A percentile compares a stretch with the other conserved stretches of the same genome.
These are phyloP conservation scores for Epicoccum sorghinum DNA, from an alignment of 2,329 filamentous ascomycete genomes.

Conservation along the genomic window DNA sequence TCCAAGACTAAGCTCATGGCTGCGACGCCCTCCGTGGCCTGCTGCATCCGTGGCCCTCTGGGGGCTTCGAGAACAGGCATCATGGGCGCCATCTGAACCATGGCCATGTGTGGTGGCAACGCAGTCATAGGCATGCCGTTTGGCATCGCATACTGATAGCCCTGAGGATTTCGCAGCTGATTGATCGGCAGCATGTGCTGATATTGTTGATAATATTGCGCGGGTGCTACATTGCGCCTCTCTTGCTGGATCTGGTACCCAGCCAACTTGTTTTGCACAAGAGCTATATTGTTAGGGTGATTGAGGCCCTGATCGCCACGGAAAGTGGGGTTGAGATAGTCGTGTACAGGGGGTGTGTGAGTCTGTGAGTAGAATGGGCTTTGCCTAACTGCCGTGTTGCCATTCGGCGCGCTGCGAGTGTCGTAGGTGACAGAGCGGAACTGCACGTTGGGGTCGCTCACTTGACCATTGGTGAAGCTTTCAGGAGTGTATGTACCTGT, in stretches of 20 bases:
- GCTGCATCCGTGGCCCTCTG: slow-evolving; percentile 57
- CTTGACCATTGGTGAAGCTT: slow-evolving; percentile 39
- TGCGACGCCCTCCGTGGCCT: slow-evolving; percentile 58
- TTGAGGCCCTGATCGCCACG: slow-evolving; percentile 51
- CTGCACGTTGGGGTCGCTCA: slow-evolving; percentile 44
- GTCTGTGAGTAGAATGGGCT: slow-evolving; percentile 56
- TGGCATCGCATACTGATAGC: slow-evolving; percentile 44
- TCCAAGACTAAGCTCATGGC: slow-evolving; percentile 76
- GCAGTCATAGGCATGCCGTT: slow-evolving; percentile 46
- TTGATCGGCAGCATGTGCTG: slow-evolving; percentile 45
- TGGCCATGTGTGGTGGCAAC: slow-evolving; percentile 41
- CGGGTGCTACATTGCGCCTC: slow-evolving; percentile 42
- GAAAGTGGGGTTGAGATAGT: slow-evolving; percentile 49
- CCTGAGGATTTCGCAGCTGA: slow-evolving; percentile 45
- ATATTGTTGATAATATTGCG: slow-evolving; percentile 39
- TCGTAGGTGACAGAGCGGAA: slow-evolving; percentile 50
- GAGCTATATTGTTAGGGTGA: slow-evolving; percentile 51
- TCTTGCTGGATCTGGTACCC: slow-evolving; percentile 54
- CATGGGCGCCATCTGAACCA: slow-evolving; percentile 44
- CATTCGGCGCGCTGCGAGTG: slow-evolving; percentile 51
- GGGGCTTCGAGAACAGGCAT: slow-evolving; percentile 49
- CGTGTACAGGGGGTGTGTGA: slow-evolving; percentile 53
- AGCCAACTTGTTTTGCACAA: slow-evolving; percentile 57
- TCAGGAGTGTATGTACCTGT: slow-evolving; percentile 45
- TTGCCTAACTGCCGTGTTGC: slow-evolving; percentile 50